Evolutionary conservation across 2,329 filamentous ascomycete species (phyloP), one percentile per base, ranked within the genome.

Genomic region (Apiospora hydei): DNA sequence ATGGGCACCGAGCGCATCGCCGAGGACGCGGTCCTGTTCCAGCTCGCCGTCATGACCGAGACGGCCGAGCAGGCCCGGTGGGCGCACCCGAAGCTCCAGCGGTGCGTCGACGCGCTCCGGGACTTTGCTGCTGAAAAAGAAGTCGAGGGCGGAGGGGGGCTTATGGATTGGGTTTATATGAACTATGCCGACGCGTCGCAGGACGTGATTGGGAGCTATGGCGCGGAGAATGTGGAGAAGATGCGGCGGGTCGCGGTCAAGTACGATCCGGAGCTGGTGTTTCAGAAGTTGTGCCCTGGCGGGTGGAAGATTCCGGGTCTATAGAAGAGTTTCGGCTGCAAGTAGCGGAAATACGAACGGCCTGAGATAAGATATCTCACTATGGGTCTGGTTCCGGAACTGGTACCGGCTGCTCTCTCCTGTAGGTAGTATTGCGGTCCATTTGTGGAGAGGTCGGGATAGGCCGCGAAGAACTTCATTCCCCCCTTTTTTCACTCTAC

Each of bases 1-100:
- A 77, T 85, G 44, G 81, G 81, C 5, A 75, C 85, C 18, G 80
- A 82, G 76, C 79, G 70, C 10, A 72, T 77, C 74, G 76, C 78
- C 46, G 80, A 79, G 44, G 80, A 80, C 71, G 78, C 78, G 13
- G 71, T 80, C 51, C 73, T 78, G 38, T 81, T 79, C 76, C 78
- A 79, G 34, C 71, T 75, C 26, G 74, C 77, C 74, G 74, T 78
- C 46, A 79, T 79, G 71, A 76, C 82, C 43, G 78, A 77, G 72
- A 78, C 77, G 53, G 78, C 75, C 2, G 78, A 80, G 61, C 70
- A 75, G 34, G 73, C n/a, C 11, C 7, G n/a, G 16, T 57, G 51
- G n/a, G 51, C 21, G 43, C 16, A 57, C 51, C 51, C 51, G 8
- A 24, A 8, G 21, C 51, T 57, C 1, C 1, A 24, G 21, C n/a